Base-by-base conservation (phyloP, 2,329 filamentous ascomycete genomes). In the Chalaropsis ovoidea region DNA sequence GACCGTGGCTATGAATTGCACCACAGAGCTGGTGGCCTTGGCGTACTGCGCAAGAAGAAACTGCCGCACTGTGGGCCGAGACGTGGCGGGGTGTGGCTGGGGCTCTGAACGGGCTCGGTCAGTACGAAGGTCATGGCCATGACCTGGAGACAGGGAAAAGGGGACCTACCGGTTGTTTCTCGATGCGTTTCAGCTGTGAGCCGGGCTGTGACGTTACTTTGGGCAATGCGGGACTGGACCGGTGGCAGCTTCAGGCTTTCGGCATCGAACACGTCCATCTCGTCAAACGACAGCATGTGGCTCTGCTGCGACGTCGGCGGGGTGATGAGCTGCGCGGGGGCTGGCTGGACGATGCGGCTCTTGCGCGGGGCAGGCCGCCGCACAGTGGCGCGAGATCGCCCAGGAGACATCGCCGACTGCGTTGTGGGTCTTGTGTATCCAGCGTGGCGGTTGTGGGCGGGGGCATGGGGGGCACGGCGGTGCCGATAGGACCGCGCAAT, bases 11-110 rank as follows among this genome's bases (percentile, higher is more conserved):
- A 90, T 72, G 10, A 88, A 78, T 63, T 86, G 89, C 43, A 81
- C 78, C 79, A 86, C 89, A 11, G 89, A 90, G 68, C 81, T 82
- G 2, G 87, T 90, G 60, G 88, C 76, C 63, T 79, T 75, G 65
- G 80, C 77, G 69, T 88, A 80, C 68, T 80, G 82, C 67, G 76
- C 79, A 69, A 83, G 84, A 67, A 90, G 70, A 68, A 85, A 86
- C 24, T 3, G 22, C 15, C 43, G 7, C n/a, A 62, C 41, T 4
- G 41, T 27, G 7, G 24, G 24, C 13, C 27, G 52, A 35, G 24
- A 6, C 43, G 22, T 27, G 22, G 11, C 6, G 41, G n/a, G n/a
- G 35, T 13, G 8, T 17, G 11, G 11, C 6, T 27, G 42, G 19
- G 17, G 22, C 24, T 56, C 52, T 56, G 13, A 17, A 56, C 15